These are phyloP conservation scores for Monosporascus sp. DNA, from an alignment of 2,329 filamentous ascomycete species.

Conservation along the genomic window DNA sequence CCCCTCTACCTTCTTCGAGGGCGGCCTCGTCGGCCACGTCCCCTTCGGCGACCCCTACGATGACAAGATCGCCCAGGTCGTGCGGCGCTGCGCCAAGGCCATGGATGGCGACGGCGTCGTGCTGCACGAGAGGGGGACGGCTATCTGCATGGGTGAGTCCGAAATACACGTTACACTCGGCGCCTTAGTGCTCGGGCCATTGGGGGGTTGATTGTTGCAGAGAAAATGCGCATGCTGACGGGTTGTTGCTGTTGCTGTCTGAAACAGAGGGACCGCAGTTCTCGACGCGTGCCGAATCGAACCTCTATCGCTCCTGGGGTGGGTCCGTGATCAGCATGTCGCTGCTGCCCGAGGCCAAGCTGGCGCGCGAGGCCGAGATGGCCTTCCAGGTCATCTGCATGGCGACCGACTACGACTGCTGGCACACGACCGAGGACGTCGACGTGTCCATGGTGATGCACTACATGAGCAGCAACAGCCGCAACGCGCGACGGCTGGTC, in stretches of 20 bases:
- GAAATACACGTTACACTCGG: no score
- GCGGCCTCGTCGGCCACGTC: constrained; percentile 87
- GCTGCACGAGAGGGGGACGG: constrained; percentile 76
- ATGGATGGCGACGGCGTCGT: constrained; percentile 80
- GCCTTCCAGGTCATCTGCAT: constrained; percentile 99
- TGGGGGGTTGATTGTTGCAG: background rate
- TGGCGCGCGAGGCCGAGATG: constrained; percentile 92
- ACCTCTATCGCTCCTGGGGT: constrained; percentile 92
- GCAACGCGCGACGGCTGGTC: constrained; percentile 81
- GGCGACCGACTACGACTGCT: constrained; percentile 99
- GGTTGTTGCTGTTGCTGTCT: background rate
- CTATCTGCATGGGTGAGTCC: constrained; percentile 82
- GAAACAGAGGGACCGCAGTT: constrained; percentile 88
- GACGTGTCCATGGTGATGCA: constrained; percentile 96
- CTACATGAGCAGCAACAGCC: constrained; percentile 89
- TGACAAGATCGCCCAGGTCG: constrained; percentile 65
- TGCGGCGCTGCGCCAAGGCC: constrained; percentile 67
- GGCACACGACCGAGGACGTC: constrained; percentile 78
- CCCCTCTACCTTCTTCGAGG: constrained; percentile 93
- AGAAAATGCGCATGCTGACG: background rate
- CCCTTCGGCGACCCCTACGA: constrained; percentile 97
- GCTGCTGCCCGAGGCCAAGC: constrained; percentile 88
- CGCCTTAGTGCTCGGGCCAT: background rate
- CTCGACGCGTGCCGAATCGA: constrained; percentile 89
- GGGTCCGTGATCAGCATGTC: constrained; percentile 99